Base-by-base conservation (phyloP, 306 rosid species). In the Mimosa pudica region DNA sequence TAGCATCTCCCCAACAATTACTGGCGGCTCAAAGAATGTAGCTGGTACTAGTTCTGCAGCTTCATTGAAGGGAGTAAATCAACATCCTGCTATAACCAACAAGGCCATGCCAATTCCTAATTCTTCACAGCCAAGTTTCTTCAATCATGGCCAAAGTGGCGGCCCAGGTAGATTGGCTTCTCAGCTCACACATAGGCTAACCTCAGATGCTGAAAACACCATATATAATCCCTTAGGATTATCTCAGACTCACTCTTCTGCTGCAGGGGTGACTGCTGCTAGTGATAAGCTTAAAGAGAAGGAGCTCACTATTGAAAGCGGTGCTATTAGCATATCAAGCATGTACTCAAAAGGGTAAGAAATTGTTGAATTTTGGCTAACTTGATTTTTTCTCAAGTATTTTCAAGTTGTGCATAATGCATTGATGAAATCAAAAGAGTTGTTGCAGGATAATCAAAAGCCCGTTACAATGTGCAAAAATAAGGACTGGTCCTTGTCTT, bases 341-440 rank as follows among this genome's bases (percentile, higher is more conserved):
- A 94, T 81, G 60, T 96, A 90, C 85, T 96, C 99, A 71, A 90
- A 93, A 86, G 93, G 98, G 99, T 92, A 82, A 89, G 99, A 35
- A 73, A 80, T 45, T 82, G 44, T 72, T 68, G 16, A 42, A 32
- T 35, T 35, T 45, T 41, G 57, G 46, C 58, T 52, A 47, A 69
- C 58, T 74, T 42, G 46, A 24, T 60, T 33, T 32, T 38, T 18
- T 68, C 10, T 55, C 30, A 38, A 74, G 8, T 44, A 13, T 48
- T 74, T 78, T 62, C 17, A 49, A 77, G 11, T 61, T 24, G 16
- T 58, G 32, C 63, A 51, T 54, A 41, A 70, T 51, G 42, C 42
- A 62, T 32, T 38, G 5, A 30, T 62, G 67, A 16, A 30, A 4
- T 10, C 42, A 32, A 32, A 62, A 47, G 42, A 73, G 10, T 35